A percentile compares a stretch with the other conserved stretches of the same genome.
Evolutionary conservation across 2,329 filamentous ascomycete species (phyloP).

Genomic region (Juglanconis juglandina): DNA sequence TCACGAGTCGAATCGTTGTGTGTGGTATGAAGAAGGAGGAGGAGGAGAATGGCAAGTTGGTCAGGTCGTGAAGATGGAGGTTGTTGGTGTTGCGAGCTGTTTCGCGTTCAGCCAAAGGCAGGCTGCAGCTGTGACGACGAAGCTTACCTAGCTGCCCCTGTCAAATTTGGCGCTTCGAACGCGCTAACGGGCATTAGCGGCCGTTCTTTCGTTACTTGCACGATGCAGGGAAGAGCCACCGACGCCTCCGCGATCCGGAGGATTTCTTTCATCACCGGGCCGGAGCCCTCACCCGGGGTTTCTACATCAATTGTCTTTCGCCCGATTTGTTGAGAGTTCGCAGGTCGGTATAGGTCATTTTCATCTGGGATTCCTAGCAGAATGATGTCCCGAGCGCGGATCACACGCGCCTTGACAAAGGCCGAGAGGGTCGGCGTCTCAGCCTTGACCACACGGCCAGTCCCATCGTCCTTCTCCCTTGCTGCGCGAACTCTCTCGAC

Average conservation of each 20-base stretch:
- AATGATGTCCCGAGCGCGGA: slow-evolving; percentile 15
- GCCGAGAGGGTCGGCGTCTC: slow-evolving; percentile 10
- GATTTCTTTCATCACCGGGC: not conserved
- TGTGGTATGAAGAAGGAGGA: not conserved
- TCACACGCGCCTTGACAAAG: slow-evolving; percentile 13
- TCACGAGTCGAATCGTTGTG: not conserved
- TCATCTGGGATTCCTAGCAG: not conserved
- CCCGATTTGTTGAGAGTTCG: not conserved
- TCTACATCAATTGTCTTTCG: not conserved
- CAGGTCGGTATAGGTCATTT: not conserved
- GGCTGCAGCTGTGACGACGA: slow-evolving; percentile 25
- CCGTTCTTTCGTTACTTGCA: not conserved
- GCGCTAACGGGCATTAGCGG: not conserved
- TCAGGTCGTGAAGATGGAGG: slow-evolving; percentile 4
- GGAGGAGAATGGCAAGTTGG: not conserved
- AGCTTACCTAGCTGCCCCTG: slow-evolving; percentile 10
- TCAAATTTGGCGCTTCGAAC: not conserved
- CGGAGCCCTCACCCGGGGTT: not conserved
- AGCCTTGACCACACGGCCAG: slow-evolving; percentile 5
- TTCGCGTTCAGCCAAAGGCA: slow-evolving; percentile 13
- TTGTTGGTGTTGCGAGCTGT: slow-evolving; percentile 9
- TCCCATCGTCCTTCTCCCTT: slow-evolving; percentile 6
- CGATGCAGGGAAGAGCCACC: not conserved
- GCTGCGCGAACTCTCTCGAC: slow-evolving; percentile 22
- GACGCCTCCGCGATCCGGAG: not conserved